Conservation (phyloP, 2,329 filamentous ascomycete species). For the Sclerotinia glacialis region DNA sequence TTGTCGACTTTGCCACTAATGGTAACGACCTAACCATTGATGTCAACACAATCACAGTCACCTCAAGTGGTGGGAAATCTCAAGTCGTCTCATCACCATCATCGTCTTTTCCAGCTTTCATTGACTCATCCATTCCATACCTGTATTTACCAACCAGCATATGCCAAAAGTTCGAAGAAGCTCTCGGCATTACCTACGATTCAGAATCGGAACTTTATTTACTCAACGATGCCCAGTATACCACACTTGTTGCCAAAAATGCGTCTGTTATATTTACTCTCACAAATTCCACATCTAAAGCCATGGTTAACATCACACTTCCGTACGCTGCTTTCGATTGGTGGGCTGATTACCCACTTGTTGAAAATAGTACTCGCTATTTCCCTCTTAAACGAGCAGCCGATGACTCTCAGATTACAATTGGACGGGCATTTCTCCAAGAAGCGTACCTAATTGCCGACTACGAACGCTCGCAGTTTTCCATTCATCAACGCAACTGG, state of each 20-base stretch:
- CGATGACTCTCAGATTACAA: conserved; percentile 39
- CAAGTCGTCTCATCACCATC: conserved; percentile 24
- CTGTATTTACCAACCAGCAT: conserved; percentile 42
- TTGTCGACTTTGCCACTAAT: conserved; percentile 41
- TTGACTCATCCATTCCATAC: conserved; percentile 44
- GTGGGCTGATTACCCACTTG: conserved; percentile 39
- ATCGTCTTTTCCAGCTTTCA: conserved; percentile 30
- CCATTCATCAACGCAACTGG: conserved; percentile 39
- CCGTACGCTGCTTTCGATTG: conserved; percentile 44
- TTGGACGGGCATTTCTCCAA: conserved; percentile 45
- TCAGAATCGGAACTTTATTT: conserved; percentile 41
- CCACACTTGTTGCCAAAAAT: conserved; percentile 34
- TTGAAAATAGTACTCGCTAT: conserved; percentile 37
- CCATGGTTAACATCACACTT: conserved; percentile 40
- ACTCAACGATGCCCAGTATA: conserved; percentile 36
- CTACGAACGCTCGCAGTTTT: conserved; percentile 44
- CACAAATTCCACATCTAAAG: conserved; percentile 35
- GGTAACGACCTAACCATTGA: conserved; percentile 42
- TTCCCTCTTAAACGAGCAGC: conserved; percentile 43
- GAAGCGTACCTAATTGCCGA: conserved; percentile 42
- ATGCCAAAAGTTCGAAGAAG: conserved; percentile 41
- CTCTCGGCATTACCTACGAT: conserved; percentile 42
- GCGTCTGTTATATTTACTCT: conserved; percentile 42
- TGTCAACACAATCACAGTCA: conserved; percentile 40
- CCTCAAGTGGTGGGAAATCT: conserved; percentile 23